Percentiles rank a stretch among this genome's conserved stretches.
These are phyloP conservation scores for Diplosphaera chodatii DNA, from an alignment of 139 green algal species.

Conservation along the genomic window DNA sequence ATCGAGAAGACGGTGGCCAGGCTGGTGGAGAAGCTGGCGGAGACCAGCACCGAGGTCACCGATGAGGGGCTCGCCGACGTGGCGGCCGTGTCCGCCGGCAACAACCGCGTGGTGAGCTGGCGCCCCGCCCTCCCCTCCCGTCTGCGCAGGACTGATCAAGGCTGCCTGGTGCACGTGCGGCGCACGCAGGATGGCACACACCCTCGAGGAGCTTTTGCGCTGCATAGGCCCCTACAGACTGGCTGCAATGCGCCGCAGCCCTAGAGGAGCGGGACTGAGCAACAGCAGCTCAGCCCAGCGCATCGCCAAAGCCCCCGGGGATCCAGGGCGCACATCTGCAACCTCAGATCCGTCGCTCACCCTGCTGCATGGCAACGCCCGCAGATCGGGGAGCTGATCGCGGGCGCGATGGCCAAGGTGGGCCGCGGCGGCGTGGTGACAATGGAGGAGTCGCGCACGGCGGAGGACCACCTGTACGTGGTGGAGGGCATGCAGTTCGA, in stretches of 20 bases:
- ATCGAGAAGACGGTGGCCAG: constrained; percentile 82
- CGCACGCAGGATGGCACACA: too few species aligned
- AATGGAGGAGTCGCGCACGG: constrained; percentile 96
- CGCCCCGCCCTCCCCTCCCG: too few species aligned
- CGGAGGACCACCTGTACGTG: constrained; percentile 92
- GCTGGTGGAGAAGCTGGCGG: constrained; percentile 82
- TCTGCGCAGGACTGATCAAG: too few species aligned
- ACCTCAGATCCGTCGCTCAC: too few species aligned
- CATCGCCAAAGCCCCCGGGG: too few species aligned
- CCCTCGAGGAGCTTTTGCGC: too few species aligned
- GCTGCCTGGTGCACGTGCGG: too few species aligned
- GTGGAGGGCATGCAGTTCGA: constrained; percentile 99
- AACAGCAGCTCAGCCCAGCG: too few species aligned
- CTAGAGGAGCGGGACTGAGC: too few species aligned
- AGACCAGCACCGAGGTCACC: constrained; percentile 69
- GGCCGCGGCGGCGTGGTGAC: constrained; percentile 95
- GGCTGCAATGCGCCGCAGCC: too few species aligned
- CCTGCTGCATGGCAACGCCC: neutral
- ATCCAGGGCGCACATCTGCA: too few species aligned
- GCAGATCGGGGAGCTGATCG: constrained; percentile 90
- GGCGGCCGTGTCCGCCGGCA: constrained; percentile 92
- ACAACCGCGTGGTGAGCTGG: constrained; percentile 64
- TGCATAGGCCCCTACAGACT: too few species aligned
- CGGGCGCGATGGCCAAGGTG: constrained; percentile 86
- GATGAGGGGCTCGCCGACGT: constrained; percentile 85